Evolutionary conservation across 306 rosid species (phyloP).

Genomic region (Medicago truncatula): DNA sequence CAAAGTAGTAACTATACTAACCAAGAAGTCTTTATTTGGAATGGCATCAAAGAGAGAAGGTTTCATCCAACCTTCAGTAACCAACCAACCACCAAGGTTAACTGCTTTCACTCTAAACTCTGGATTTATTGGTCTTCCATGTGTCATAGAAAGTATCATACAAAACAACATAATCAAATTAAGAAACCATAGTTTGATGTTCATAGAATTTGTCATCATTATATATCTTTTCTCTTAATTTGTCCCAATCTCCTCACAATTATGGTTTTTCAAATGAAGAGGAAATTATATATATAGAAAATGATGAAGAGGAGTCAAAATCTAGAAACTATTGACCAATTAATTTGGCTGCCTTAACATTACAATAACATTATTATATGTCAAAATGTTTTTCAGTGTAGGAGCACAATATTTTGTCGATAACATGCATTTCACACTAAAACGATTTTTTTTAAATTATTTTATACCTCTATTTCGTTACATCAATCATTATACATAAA

Average conservation of each 20-base stretch:
- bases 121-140: slow-evolving; percentile 25
- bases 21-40: slow-evolving; percentile 76
- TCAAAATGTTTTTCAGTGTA: background rate
- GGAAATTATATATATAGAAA: slow-evolving; percentile 4
- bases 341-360: background rate
- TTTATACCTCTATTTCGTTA: background rate
- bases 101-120: slow-evolving; percentile 58
- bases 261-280: background rate
- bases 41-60: slow-evolving; percentile 84
- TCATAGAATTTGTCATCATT: slow-evolving; percentile 40
- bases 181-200: slow-evolving; percentile 41
- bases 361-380: background rate
- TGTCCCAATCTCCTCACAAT: background rate
- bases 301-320: background rate
- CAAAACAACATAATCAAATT: slow-evolving; percentile 29
- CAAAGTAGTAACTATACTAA: slow-evolving; percentile 7
- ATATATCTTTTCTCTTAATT: background rate
- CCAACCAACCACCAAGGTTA: slow-evolving; percentile 83
- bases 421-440: background rate
- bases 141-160: slow-evolving; percentile 9
- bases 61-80: slow-evolving; percentile 88
- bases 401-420: background rate
- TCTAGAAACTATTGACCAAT: slow-evolving; percentile 26
- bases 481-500: background rate
- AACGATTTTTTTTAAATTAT: background rate